These are phyloP conservation scores for Lachnellula suecica DNA, from an alignment of 2,329 filamentous ascomycete species.

Conservation along the genomic window DNA sequence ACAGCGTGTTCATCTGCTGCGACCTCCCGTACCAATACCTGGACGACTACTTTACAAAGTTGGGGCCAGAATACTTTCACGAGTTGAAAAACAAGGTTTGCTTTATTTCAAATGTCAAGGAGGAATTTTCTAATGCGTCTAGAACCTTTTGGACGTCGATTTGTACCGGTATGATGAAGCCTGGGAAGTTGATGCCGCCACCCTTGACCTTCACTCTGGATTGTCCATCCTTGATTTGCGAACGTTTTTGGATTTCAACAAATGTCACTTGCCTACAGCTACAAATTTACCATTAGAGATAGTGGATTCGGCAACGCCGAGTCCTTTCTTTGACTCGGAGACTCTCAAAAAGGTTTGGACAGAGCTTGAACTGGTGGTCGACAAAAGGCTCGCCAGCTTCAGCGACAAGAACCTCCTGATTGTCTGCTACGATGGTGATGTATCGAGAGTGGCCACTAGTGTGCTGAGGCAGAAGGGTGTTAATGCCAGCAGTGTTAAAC, in stretches of 20 bases:
- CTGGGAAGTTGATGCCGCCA: conserved; percentile 42
- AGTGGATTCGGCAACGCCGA: neutral
- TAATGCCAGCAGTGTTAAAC: neutral
- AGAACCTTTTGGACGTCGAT: conserved; percentile 49
- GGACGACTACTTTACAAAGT: conserved; percentile 57
- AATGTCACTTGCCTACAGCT: neutral
- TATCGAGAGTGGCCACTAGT: neutral
- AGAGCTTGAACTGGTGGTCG: neutral
- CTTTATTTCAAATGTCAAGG: neutral
- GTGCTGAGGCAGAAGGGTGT: neutral
- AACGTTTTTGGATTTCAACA: neutral
- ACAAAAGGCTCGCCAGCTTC: neutral
- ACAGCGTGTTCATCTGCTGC: conserved; percentile 61
- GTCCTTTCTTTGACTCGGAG: neutral
- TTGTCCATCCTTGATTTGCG: neutral
- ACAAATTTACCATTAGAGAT: neutral
- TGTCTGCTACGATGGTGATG: neutral
- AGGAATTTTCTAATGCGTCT: neutral
- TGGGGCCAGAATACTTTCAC: conserved; percentile 48
- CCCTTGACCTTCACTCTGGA: neutral
- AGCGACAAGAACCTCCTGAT: neutral
- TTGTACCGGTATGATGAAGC: conserved; percentile 54
- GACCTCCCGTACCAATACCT: conserved; percentile 65
- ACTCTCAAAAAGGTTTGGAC: neutral
- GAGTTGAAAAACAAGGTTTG: conserved; percentile 46